These are phyloP conservation scores for Silene coronaria DNA, from an alignment of 179 eudicot species.

Conservation along the genomic window DNA sequence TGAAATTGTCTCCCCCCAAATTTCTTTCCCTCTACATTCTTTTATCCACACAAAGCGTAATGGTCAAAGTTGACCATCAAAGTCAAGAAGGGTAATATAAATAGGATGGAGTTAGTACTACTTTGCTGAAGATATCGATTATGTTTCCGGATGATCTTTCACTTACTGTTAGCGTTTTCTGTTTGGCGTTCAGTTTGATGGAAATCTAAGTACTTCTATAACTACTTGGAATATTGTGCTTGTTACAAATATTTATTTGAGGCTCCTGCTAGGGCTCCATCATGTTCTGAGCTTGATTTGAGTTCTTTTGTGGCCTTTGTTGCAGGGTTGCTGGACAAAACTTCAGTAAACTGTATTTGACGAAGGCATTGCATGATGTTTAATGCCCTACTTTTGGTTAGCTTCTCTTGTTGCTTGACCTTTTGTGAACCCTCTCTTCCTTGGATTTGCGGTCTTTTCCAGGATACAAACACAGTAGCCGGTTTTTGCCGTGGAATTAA, in stretches of 20 bases:
- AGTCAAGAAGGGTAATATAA: not conserved
- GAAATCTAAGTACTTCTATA: too few relatives aligned
- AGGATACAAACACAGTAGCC: slow-evolving; percentile 6
- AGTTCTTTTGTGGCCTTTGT: slow-evolving; percentile 4
- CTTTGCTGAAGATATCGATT: not conserved
- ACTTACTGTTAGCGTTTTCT: not conserved
- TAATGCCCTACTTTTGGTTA: slow-evolving; percentile 17
- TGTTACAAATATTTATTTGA: not conserved
- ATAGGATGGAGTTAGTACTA: not conserved
- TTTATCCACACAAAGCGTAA: too few relatives aligned
- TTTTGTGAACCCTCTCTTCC: slow-evolving; percentile 6
- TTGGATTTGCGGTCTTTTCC: not conserved
- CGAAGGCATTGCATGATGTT: slow-evolving; percentile 75
- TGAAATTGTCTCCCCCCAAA: too few relatives aligned
- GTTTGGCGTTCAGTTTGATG: not conserved
- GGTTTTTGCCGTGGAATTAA: slow-evolving; percentile 5
- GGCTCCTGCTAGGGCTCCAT: not conserved
- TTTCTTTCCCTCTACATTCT: too few relatives aligned
- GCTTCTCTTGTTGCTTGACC: slow-evolving; percentile 13
- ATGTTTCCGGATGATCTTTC: too few relatives aligned
- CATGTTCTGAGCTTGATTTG: not conserved
- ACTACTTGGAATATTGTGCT: not conserved
- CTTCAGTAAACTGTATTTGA: slow-evolving; percentile 65
- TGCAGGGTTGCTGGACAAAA: slow-evolving; percentile 95
- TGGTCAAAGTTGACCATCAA: not conserved